phyloP scores from a whole-genome alignment of 192 early-diverging fungal species.

The Chytriomyces hyalinus region DNA sequence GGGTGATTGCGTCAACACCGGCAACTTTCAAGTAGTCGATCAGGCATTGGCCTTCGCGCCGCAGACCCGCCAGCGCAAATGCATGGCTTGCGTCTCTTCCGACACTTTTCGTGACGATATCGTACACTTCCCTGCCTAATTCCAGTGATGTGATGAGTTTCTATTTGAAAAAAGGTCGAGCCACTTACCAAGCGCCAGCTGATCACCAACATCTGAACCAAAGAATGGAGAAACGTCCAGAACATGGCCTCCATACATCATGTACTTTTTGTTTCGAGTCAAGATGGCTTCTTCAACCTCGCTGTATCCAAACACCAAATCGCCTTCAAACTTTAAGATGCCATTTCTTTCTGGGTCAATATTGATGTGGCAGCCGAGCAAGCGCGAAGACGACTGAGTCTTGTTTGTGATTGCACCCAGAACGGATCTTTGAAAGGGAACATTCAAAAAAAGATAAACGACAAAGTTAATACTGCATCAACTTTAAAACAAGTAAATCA shows the following conservation, averaged over 20 bases:
- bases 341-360: not conserved
- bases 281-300: not conserved
- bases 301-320: slow-evolving; percentile 10
- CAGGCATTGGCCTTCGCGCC: slow-evolving; percentile 67
- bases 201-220: not conserved
- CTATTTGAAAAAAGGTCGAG: not conserved
- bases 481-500: too few relatives aligned
- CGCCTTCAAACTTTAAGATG: not conserved
- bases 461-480: too few relatives aligned
- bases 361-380: not conserved
- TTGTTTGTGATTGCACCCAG: not conserved
- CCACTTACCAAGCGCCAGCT: slow-evolving; percentile 6
- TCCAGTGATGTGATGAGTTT: not conserved
- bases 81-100: slow-evolving; percentile 54
- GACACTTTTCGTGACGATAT: slow-evolving; percentile 46
- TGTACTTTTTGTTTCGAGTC: slow-evolving; percentile 8
- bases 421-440: not conserved
- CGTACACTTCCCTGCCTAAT: slow-evolving; percentile 6
- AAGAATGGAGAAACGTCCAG: slow-evolving; percentile 18
- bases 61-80: slow-evolving; percentile 18
- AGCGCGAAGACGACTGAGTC: not conserved
- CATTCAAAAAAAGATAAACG: not conserved
- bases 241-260: slow-evolving; percentile 26
- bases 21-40: slow-evolving; percentile 81
- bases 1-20: slow-evolving; percentile 73